phyloP scores from a whole-genome alignment of 83 land plant genomes.

The Thuja plicata region DNA sequence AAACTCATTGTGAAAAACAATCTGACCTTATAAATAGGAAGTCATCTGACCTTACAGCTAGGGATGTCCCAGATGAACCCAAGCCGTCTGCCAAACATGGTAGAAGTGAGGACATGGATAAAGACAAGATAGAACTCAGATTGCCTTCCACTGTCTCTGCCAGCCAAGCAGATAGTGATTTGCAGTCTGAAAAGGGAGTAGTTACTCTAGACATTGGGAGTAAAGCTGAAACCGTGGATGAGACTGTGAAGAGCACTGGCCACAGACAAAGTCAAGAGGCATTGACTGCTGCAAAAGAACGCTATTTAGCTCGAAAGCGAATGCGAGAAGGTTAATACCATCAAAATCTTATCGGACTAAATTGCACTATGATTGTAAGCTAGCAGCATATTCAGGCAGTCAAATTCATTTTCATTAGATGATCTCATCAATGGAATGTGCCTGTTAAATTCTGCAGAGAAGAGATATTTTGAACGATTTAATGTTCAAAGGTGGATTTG shows the following conservation, averaged over 20 bases:
- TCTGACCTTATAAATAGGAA: constrained; percentile 12
- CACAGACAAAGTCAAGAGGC: constrained; percentile 56
- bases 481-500: neutral
- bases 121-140: neutral
- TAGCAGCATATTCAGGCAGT: neutral
- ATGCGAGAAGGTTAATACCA: constrained; percentile 34
- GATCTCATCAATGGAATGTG: neutral
- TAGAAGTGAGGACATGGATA: constrained; percentile 8
- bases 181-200: neutral
- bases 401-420: neutral
- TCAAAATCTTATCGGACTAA: neutral
- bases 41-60: constrained; percentile 3
- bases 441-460: neutral
- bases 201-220: neutral
- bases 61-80: neutral
- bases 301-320: constrained; percentile 77
- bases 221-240: constrained; percentile 18
- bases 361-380: neutral
- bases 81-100: neutral
- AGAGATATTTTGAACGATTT: neutral
- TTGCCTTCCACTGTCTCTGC: neutral
- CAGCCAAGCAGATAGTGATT: neutral
- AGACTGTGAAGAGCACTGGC: constrained; percentile 16
- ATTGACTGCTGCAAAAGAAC: constrained; percentile 74
- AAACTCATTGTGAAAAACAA: constrained; percentile 11